Conservation (phyloP, 257 asterid species). For the Scutellaria barbata region DNA sequence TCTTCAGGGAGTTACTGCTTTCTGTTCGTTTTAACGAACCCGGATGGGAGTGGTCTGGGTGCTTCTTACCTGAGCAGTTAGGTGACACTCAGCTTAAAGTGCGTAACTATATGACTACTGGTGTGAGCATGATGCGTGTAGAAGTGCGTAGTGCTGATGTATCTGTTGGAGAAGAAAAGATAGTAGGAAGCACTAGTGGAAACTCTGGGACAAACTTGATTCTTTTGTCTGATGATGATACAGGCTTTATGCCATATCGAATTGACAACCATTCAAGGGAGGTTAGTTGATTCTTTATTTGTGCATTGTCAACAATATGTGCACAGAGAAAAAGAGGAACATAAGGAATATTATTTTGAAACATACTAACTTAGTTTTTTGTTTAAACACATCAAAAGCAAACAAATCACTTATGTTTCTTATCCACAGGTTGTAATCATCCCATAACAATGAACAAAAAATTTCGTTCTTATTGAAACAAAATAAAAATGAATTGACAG, state of each 20-base stretch:
- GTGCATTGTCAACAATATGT: conserved; percentile 22
- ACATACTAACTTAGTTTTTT: not conserved
- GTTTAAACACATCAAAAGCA: conserved; percentile 7
- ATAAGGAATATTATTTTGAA: not conserved
- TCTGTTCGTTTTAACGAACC: conserved; percentile 85
- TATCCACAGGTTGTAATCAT: no score
- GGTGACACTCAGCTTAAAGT: conserved; percentile 96
- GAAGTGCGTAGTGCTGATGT: conserved; percentile 97
- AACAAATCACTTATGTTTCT: not conserved
- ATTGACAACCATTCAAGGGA: conserved; percentile 94
- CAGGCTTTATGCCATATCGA: conserved; percentile 98
- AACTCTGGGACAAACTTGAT: conserved; percentile 91
- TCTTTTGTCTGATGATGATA: conserved; percentile 86
- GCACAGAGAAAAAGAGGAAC: conserved; percentile 1
- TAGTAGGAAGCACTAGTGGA: conserved; percentile 82
- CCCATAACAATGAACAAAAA: no score
- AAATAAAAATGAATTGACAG: no score
- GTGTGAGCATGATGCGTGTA: conserved; percentile 84
- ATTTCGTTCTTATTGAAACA: no score
- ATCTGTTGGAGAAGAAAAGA: conserved; percentile 69
- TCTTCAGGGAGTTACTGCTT: conserved; percentile 78
- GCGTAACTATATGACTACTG: conserved; percentile 74
- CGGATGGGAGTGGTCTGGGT: conserved; percentile 99
- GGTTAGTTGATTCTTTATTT: conserved; percentile 58
- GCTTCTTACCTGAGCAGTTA: conserved; percentile 89